Percentiles rank a stretch among this genome's conserved stretches.
phyloP scores from a whole-genome alignment of 768 basidiomycete species.

The Lyophyllum atratum region DNA sequence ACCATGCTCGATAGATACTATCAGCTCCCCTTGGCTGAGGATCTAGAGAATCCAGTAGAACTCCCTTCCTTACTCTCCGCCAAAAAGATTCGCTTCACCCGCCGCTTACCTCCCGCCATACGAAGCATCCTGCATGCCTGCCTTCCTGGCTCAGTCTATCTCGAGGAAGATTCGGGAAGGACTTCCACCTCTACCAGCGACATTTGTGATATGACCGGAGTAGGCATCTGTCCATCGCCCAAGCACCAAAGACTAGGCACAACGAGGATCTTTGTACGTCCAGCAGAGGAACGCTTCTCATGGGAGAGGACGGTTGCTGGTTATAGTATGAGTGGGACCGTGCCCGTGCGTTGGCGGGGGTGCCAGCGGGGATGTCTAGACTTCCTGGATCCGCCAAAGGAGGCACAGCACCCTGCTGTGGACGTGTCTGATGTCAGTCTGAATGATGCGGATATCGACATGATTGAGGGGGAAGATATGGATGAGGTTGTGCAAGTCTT shows the following conservation, averaged over 20 bases:
- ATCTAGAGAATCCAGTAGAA: not conserved
- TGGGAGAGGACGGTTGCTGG: slow-evolving; percentile 64
- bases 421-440: not conserved
- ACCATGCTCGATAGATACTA: slow-evolving; percentile 34
- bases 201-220: slow-evolving; percentile 30
- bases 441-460: not conserved
- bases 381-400: slow-evolving; percentile 45
- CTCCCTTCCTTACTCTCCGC: not conserved
- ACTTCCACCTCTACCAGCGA: slow-evolving; percentile 15
- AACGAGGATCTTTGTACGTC: slow-evolving; percentile 48
- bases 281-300: slow-evolving; percentile 62
- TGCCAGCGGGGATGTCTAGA: slow-evolving; percentile 64
- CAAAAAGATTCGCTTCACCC: slow-evolving; percentile 17
- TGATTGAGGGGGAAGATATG: not conserved
- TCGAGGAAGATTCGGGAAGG: slow-evolving; percentile 3
- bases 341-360: slow-evolving; percentile 70
- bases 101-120: slow-evolving; percentile 30
- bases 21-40: slow-evolving; percentile 34
- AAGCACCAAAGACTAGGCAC: slow-evolving; percentile 30
- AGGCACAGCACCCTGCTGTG: not conserved
- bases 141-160: slow-evolving; percentile 38
- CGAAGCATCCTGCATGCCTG: slow-evolving; percentile 34
- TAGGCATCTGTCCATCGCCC: slow-evolving; percentile 53
- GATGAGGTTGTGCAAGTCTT: slow-evolving; percentile 19
- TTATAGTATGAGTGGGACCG: slow-evolving; percentile 49